A percentile compares a stretch with the other conserved stretches of the same genome.
These are phyloP conservation scores for Escallonia rubra DNA, from an alignment of 129 eudicot species.

Conservation along the genomic window DNA sequence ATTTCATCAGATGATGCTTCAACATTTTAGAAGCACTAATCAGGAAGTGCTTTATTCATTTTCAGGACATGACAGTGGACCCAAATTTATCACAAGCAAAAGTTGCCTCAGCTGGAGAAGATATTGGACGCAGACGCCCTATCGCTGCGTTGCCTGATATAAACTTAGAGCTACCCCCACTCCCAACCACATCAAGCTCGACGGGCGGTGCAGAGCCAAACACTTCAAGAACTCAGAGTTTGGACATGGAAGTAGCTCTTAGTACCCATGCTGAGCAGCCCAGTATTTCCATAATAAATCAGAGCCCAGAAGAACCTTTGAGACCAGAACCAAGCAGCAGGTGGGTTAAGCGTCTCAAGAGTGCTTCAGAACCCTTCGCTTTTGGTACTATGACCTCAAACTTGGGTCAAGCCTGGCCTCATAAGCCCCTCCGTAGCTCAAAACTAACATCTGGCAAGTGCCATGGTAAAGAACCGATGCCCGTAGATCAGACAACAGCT, in stretches of 20 bases:
- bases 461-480: slow-evolving; percentile 22
- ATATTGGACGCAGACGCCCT: slow-evolving; percentile 19
- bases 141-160: slow-evolving; percentile 50
- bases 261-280: slow-evolving; percentile 28
- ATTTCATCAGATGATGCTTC: no score
- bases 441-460: slow-evolving; percentile 14
- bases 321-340: slow-evolving; percentile 41
- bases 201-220: slow-evolving; percentile 40
- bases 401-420: slow-evolving; percentile 32
- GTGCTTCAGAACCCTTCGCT: slow-evolving; percentile 22
- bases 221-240: slow-evolving; percentile 77
- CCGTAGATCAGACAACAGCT: slow-evolving; percentile 6
- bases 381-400: slow-evolving; percentile 35
- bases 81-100: slow-evolving; percentile 13
- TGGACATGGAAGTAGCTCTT: slow-evolving; percentile 54
- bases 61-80: slow-evolving; percentile 28
- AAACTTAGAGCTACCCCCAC: slow-evolving; percentile 45
- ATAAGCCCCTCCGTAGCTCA: slow-evolving; percentile 14
- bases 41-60: no score
- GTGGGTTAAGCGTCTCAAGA: slow-evolving; percentile 93
- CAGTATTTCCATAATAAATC: slow-evolving; percentile 22
- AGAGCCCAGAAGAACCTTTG: slow-evolving; percentile 10
- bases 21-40: no score
- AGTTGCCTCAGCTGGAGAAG: slow-evolving; percentile 16
- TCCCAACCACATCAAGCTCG: slow-evolving; percentile 46